Conservation (phyloP, 2,329 filamentous ascomycete species). For the Exophiala sp. region DNA sequence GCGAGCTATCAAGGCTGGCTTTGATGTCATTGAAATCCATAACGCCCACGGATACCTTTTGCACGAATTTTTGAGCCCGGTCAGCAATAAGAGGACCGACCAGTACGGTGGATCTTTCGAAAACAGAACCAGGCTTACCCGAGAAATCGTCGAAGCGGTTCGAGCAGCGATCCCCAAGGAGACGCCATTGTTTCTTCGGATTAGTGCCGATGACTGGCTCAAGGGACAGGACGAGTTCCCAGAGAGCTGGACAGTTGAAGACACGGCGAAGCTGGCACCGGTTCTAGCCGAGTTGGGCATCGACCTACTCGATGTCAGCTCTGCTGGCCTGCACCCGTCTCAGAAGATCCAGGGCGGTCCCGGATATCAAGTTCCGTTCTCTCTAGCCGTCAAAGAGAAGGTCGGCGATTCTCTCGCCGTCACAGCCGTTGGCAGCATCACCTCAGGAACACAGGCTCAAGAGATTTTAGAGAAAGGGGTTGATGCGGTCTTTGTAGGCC, state of each 20-base stretch:
- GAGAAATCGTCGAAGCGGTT: constrained; percentile 61
- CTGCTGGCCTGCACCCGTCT: constrained; percentile 50
- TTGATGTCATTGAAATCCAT: constrained; percentile 76
- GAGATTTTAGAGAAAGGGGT: constrained; percentile 52
- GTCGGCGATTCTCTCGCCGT: constrained; percentile 67
- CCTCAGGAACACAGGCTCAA: constrained; percentile 62
- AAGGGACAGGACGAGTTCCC: constrained; percentile 50
- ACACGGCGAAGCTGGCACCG: constrained; percentile 59
- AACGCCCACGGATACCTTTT: constrained; percentile 74
- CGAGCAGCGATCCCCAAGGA: constrained; percentile 57
- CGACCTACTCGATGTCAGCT: constrained; percentile 77
- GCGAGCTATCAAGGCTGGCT: constrained; percentile 61
- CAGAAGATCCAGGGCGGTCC: constrained; percentile 46
- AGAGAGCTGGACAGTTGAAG: constrained; percentile 62
- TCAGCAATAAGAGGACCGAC: constrained; percentile 61
- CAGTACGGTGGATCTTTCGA: constrained; percentile 48
- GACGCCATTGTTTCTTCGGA: constrained; percentile 67
- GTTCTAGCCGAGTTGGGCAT: constrained; percentile 67
- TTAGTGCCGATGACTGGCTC: constrained; percentile 72
- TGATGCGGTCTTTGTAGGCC: constrained; percentile 67
- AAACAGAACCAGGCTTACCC: constrained; percentile 61
- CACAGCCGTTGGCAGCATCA: constrained; percentile 69
- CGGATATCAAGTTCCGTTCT: constrained; percentile 69
- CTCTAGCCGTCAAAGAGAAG: constrained; percentile 63
- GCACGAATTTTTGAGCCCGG: constrained; percentile 62